phyloP scores from a whole-genome alignment of 176 grass and related monocot species.

The Oryza meridionalis region DNA sequence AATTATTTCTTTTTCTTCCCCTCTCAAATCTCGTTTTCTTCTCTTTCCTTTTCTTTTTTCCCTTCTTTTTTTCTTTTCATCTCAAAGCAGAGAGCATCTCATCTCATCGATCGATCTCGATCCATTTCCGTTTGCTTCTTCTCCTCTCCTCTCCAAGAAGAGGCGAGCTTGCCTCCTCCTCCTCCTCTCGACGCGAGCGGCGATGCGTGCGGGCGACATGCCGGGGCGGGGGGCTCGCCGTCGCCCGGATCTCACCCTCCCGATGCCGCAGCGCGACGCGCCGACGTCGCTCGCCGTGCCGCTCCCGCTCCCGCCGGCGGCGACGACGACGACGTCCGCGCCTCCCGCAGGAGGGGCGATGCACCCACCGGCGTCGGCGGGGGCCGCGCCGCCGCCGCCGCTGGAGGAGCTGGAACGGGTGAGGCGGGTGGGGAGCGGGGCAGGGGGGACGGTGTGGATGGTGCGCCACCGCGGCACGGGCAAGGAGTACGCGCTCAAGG shows the following conservation, averaged over 20 bases:
- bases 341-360: not conserved
- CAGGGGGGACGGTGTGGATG: slow-evolving; percentile 75
- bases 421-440: slow-evolving; percentile 74
- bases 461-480: slow-evolving; percentile 54
- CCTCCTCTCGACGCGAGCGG: not conserved
- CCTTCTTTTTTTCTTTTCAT: too few species aligned
- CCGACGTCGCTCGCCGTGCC: slow-evolving; percentile 57
- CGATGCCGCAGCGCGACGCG: slow-evolving; percentile 59
- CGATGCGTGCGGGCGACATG: slow-evolving; percentile 26
- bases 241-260: slow-evolving; percentile 63
- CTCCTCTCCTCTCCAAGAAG: too few species aligned
- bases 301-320: slow-evolving; percentile 43
- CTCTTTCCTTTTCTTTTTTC: too few species aligned
- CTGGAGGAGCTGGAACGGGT: slow-evolving; percentile 73
- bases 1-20: too few species aligned
- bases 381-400: slow-evolving; percentile 27
- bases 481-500: slow-evolving; percentile 67
- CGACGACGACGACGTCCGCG: not conserved
- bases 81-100: too few species aligned
- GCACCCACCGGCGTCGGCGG: not conserved
- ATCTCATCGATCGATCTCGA: too few species aligned
- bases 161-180: too few species aligned
- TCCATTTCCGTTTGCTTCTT: too few species aligned
- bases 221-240: slow-evolving; percentile 47
- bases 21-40: not conserved